Evolutionary conservation across 1,284 basidiomycete genomes (phyloP).

Genomic region (Irpex sp.): DNA sequence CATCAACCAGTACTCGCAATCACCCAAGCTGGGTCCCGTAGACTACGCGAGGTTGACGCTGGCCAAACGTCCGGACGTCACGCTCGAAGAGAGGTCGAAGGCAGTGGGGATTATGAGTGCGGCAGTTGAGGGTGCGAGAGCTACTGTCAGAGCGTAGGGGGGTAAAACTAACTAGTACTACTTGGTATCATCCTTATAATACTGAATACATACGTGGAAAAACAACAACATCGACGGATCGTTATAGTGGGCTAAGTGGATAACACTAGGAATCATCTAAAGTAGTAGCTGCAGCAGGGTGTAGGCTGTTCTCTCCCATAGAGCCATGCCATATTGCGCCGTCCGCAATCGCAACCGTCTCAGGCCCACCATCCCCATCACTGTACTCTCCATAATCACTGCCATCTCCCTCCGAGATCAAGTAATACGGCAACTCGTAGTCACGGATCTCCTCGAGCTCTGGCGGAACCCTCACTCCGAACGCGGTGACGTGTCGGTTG

Average conservation of each 20-base stretch:
- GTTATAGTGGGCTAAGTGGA: neutral
- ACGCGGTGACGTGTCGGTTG: conserved; percentile 50
- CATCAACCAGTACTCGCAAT: neutral
- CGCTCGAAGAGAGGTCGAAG: conserved; percentile 10
- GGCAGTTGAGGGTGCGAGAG: neutral
- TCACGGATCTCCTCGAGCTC: conserved; percentile 43
- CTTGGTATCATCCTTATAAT: conserved; percentile 6
- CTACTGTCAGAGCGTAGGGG: neutral
- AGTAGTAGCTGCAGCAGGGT: neutral
- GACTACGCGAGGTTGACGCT: conserved; percentile 12
- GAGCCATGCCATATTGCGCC: neutral
- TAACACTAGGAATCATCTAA: neutral
- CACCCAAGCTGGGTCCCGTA: conserved; percentile 14
- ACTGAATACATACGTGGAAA: conserved; percentile 14
- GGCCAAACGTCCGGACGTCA: conserved; percentile 5
- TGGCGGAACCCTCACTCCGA: conserved; percentile 48
- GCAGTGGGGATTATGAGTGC: conserved; percentile 18
- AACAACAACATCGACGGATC: neutral
- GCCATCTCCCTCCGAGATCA: conserved; percentile 19
- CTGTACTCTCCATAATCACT: conserved; percentile 13
- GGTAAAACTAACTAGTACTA: neutral
- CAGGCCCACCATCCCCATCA: neutral
- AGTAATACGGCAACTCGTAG: conserved; percentile 46
- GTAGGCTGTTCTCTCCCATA: neutral
- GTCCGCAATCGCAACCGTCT: conserved; percentile 9